Evolutionary conservation across 148 eudicot species (phyloP).

Genomic region (Amaranthus hypochondriacus): DNA sequence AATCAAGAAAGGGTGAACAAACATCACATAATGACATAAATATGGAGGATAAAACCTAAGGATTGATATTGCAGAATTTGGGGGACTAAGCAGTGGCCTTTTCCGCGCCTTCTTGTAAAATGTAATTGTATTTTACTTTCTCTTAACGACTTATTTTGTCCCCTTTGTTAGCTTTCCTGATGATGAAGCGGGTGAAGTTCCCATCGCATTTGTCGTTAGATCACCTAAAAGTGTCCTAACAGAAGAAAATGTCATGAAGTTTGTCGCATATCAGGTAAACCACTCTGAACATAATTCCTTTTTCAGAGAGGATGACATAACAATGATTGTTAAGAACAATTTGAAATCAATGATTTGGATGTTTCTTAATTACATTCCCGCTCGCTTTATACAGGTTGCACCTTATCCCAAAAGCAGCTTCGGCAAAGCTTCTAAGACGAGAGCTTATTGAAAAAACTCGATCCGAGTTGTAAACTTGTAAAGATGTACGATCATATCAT

Average conservation of each 20-base stretch:
- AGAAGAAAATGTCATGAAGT: conserved; percentile 49
- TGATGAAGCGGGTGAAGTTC: conserved; percentile 86
- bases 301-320: neutral
- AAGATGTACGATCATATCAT: too few relatives aligned
- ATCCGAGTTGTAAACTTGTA: conserved; percentile 35
- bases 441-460: conserved; percentile 48
- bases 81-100: neutral
- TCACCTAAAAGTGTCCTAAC: conserved; percentile 52
- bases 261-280: conserved; percentile 70
- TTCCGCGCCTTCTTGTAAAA: neutral
- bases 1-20: too few relatives aligned
- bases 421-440: conserved; percentile 60
- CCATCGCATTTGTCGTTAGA: conserved; percentile 69
- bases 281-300: neutral
- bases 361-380: too few relatives aligned
- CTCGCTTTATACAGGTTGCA: conserved; percentile 48
- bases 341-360: neutral
- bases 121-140: neutral
- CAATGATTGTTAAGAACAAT: neutral
- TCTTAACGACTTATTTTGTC: neutral
- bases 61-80: too few relatives aligned
- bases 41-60: too few relatives aligned
- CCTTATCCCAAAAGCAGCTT: conserved; percentile 59
- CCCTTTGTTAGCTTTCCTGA: conserved; percentile 50
- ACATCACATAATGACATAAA: too few relatives aligned